A percentile compares a stretch with the other conserved stretches of the same genome.
phyloP scores from a whole-genome alignment of 805 yeast species.

The Wickerhamiella kazuoi region DNA sequence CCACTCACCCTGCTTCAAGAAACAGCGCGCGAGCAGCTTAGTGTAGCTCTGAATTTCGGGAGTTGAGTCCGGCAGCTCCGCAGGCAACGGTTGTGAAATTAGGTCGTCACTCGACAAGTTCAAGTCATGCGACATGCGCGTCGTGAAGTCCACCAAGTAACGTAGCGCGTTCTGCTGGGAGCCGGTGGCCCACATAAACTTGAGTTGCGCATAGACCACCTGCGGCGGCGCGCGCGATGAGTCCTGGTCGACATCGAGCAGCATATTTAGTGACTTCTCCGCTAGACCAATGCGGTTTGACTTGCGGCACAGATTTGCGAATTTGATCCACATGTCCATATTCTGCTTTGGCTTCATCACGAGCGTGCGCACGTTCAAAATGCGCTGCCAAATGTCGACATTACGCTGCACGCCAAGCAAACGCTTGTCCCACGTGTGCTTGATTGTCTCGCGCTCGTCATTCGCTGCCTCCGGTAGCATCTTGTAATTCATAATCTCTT shows the following conservation, averaged over 20 bases:
- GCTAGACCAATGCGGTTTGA: slow-evolving; percentile 85
- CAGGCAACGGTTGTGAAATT: slow-evolving; percentile 70
- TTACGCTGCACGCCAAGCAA: slow-evolving; percentile 86
- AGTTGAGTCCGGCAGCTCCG: slow-evolving; percentile 42
- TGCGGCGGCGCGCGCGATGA: slow-evolving; percentile 81
- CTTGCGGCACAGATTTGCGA: slow-evolving; percentile 89
- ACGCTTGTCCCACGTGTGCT: slow-evolving; percentile 88
- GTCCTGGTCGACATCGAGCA: slow-evolving; percentile 23
- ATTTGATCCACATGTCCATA: slow-evolving; percentile 95
- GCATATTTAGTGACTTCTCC: slow-evolving; percentile 68
- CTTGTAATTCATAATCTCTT: slow-evolving; percentile 83
- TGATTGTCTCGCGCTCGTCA: slow-evolving; percentile 47
- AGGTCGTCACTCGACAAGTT: slow-evolving; percentile 77
- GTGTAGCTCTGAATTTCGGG: slow-evolving; percentile 72
- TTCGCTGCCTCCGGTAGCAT: slow-evolving; percentile 69
- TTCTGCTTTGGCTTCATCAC: slow-evolving; percentile 92
- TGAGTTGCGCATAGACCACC: slow-evolving; percentile 91
- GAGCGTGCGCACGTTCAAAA: slow-evolving; percentile 79
- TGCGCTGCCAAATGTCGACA: slow-evolving; percentile 97
- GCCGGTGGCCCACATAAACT: slow-evolving; percentile 94
- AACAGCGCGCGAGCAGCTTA: slow-evolving; percentile 75
- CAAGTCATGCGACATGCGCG: slow-evolving; percentile 73
- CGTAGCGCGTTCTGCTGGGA: slow-evolving; percentile 71
- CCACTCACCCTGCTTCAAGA: slow-evolving; percentile 98
- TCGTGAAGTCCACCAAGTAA: slow-evolving; percentile 76